Percentiles rank a stretch among this genome's conserved stretches.
These are phyloP conservation scores for Phytopythium aichiense DNA, from an alignment of 352 stramenopile species.

Conservation along the genomic window DNA sequence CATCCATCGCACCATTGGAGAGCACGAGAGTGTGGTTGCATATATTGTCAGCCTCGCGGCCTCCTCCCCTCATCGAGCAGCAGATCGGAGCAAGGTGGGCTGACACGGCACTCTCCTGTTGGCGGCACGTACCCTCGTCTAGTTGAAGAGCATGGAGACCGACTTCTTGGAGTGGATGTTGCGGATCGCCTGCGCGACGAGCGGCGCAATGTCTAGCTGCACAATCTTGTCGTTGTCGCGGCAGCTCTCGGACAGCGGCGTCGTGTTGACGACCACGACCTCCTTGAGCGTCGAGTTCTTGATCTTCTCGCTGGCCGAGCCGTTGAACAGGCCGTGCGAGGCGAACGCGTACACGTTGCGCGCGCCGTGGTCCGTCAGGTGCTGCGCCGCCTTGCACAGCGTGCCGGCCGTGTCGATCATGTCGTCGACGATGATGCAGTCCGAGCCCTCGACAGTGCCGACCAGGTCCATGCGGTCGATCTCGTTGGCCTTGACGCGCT, in stretches of 20 bases:
- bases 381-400: constrained; percentile 97
- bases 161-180: constrained; percentile 99
- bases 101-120: not conserved
- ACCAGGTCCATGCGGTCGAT: constrained; percentile 99
- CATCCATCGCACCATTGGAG: not conserved
- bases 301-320: constrained; percentile 87
- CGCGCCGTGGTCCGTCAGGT: constrained; percentile 94
- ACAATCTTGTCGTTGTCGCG: constrained; percentile 97
- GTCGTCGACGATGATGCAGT: constrained; percentile 99
- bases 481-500: constrained; percentile 96
- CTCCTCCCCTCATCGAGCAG: not conserved
- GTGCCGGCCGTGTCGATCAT: constrained; percentile 99
- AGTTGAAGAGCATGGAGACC: constrained; percentile 99
- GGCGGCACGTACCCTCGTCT: constrained; percentile 22
- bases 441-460: constrained; percentile 97
- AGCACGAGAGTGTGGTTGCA: not conserved
- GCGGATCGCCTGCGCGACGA: constrained; percentile 98
- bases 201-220: constrained; percentile 96
- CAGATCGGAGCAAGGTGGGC: not conserved
- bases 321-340: constrained; percentile 97
- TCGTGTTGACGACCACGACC: constrained; percentile 90
- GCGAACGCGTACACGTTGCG: constrained; percentile 99
- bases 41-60: not conserved
- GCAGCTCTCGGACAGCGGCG: constrained; percentile 78
- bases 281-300: constrained; percentile 89